A percentile compares a stretch with the other conserved stretches of the same genome.
phyloP scores from a whole-genome alignment of 805 yeast species.

The Saccharomycodes ludwigii region DNA sequence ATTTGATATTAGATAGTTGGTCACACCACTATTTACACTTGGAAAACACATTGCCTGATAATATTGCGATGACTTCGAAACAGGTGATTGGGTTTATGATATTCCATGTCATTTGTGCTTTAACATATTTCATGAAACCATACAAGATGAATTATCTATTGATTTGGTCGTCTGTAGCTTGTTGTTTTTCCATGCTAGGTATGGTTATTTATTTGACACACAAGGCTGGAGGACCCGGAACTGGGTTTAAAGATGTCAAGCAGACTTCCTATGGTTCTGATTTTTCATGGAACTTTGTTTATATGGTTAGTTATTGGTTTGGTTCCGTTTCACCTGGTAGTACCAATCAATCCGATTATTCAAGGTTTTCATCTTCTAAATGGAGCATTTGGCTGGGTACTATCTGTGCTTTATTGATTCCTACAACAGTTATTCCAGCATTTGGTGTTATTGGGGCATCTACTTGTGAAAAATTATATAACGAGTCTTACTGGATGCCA shows the following conservation, averaged over 20 bases:
- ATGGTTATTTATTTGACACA: conserved; percentile 25
- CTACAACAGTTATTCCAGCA: conserved; percentile 31
- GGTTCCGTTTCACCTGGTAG: conserved; percentile 30
- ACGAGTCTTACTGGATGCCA: conserved; percentile 26
- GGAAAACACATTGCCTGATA: conserved; percentile 21
- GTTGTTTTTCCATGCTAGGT: conserved; percentile 30
- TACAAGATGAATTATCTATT: conserved; percentile 28
- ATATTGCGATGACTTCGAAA: conserved; percentile 25
- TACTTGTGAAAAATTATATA: conserved; percentile 25
- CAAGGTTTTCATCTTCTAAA: conserved; percentile 26
- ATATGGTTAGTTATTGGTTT: conserved; percentile 30
- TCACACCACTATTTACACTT: conserved; percentile 26
- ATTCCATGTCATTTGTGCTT: conserved; percentile 28
- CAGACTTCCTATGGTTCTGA: conserved; percentile 24
- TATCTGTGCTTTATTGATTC: conserved; percentile 22
- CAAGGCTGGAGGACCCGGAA: conserved; percentile 26
- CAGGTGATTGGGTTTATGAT: conserved; percentile 27
- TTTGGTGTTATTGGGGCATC: conserved; percentile 33
- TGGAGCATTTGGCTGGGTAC: conserved; percentile 23
- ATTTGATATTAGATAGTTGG: conserved; percentile 28
- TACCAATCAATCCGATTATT: conserved; percentile 29
- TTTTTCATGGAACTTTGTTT: conserved; percentile 31
- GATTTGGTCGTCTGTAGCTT: conserved; percentile 25
- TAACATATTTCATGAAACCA: conserved; percentile 26
- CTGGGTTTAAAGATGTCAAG: conserved; percentile 17